phyloP scores from a whole-genome alignment of 257 asterid species.

The Penstemon barbatus region DNA sequence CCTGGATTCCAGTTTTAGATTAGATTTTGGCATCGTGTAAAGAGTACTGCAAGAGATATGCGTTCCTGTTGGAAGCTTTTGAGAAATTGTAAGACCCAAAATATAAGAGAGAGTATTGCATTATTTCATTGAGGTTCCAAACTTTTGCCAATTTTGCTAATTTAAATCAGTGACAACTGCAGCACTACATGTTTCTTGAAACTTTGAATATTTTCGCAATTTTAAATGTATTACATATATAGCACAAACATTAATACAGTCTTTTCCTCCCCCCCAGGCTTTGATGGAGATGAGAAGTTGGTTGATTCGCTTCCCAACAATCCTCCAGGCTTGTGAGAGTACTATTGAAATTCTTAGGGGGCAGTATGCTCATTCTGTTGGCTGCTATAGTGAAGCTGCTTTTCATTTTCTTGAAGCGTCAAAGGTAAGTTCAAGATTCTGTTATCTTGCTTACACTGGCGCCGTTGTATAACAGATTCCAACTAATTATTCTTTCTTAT shows the following conservation, averaged over 20 bases:
- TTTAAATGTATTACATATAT: constrained; percentile 1
- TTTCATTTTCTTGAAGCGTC: constrained; percentile 94
- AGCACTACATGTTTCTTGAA: constrained; percentile 19
- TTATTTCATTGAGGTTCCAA: constrained; percentile 17
- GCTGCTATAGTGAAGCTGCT: constrained; percentile 79
- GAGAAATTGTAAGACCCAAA: neutral
- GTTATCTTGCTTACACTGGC: constrained; percentile 22
- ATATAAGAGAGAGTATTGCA: neutral
- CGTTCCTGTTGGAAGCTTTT: neutral
- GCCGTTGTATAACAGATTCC: constrained; percentile 4
- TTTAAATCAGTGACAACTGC: neutral
- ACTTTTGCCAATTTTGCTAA: neutral
- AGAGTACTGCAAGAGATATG: too few species aligned
- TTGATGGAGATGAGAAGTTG: constrained; percentile 89
- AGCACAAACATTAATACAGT: constrained; percentile 20
- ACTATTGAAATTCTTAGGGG: constrained; percentile 90
- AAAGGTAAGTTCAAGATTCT: constrained; percentile 44
- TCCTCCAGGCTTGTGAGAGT: constrained; percentile 91
- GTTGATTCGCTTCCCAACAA: constrained; percentile 87
- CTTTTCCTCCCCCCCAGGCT: constrained; percentile 50
- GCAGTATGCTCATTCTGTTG: constrained; percentile 90
- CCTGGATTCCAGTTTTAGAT: constrained; percentile 6
- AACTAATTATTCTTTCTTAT: neutral
- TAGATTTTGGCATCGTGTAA: neutral
- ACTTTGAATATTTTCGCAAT: constrained; percentile 20